These are phyloP conservation scores for Dentipellis sp. DNA, from an alignment of 768 basidiomycete genomes.

Conservation along the genomic window DNA sequence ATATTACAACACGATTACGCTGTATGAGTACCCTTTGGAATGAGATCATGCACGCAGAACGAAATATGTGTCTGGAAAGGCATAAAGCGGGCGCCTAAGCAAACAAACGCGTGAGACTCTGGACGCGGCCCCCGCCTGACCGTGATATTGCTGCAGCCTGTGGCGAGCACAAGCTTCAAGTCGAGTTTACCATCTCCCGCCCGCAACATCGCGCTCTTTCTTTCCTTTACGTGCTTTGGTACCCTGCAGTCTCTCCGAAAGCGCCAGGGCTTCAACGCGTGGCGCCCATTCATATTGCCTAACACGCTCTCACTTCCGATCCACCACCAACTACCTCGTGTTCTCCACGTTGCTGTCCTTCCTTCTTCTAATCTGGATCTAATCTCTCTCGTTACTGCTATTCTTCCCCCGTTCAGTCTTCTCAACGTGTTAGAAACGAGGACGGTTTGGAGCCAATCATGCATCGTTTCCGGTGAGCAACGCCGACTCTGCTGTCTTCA, in stretches of 20 bases:
- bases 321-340: constrained; percentile 46
- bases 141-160: too few relatives aligned
- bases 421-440: constrained; percentile 69
- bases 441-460: constrained; percentile 30
- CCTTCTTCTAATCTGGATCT: constrained; percentile 24
- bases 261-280: neutral
- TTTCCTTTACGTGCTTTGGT: neutral
- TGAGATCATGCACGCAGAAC: too few relatives aligned
- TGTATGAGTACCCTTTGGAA: too few relatives aligned
- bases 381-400: constrained; percentile 12
- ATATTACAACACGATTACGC: too few relatives aligned
- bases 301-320: neutral
- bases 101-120: too few relatives aligned
- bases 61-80: too few relatives aligned
- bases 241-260: neutral
- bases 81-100: too few relatives aligned
- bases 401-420: constrained; percentile 7
- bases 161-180: too few relatives aligned
- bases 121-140: too few relatives aligned
- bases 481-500: constrained; percentile 7
- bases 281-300: neutral
- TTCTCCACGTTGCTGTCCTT: constrained; percentile 60
- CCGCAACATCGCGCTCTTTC: neutral
- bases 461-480: constrained; percentile 76
- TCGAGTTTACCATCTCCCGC: too few relatives aligned